Base-by-base conservation (phyloP, 208 protist genomes). In the Trypanosomatidae sp. region DNA sequence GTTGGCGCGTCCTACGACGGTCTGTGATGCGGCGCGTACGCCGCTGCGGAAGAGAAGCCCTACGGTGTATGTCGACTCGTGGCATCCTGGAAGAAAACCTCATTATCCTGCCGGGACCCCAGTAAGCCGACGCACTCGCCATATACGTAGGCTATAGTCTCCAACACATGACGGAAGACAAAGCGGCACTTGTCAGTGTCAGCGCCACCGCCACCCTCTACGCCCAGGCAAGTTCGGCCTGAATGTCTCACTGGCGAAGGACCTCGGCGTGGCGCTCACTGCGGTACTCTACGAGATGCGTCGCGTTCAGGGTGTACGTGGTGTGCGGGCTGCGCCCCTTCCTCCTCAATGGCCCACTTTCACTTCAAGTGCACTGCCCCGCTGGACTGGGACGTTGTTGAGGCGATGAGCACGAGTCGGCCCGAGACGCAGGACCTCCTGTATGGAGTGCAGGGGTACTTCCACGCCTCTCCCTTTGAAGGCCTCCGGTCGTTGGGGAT, bases 91-190 rank as follows among this genome's bases (percentile, higher is more conserved):
- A 50, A 62, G 22, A 19, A 47, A 33, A 67, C 3, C 22, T 66
- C 17, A 36, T 60, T 44, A 28, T 12, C 19, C 12, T 60, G 46
- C 25, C 58, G 7, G 56, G 69, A 25, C 56, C 52, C 59, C 10
- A 46, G 3, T 22, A 47, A 10, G 25, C 33, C 3, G 69, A 66
- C 55, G 52, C 43, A 44, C 43, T 58, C 3, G n/a, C 13, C 19
- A 58, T 56, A 33, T 73, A 58, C 58, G 28, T 73, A 30, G 69
- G 58, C 58, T 58, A 59, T 66, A 58, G 58, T 47, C 58, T 65
- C 59, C 58, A 65, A n/a, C 69, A 36, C 39, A 66, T 47, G 17
- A 17, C 28, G 69, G 58, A 74, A 33, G 60, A 17, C 25, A 19
- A n/a, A 30, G 46, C 33, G 6, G 39, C 33, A 49, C 47, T 46